Evolutionary conservation across 1,139 yeast species (phyloP).

Genomic region (Saccharomyces hybrid): DNA sequence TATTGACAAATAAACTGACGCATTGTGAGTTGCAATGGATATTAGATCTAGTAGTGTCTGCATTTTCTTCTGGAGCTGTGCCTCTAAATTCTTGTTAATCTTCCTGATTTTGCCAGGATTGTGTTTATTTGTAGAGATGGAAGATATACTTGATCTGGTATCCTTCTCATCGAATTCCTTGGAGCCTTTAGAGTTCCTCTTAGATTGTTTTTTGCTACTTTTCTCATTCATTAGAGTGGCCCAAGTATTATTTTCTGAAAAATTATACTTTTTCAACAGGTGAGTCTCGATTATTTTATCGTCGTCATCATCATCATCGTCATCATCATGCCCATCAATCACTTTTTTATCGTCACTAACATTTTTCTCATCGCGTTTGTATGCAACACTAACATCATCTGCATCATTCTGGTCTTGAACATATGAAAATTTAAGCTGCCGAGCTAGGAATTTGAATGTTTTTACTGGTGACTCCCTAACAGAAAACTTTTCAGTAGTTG

Average conservation of each 20-base stretch:
- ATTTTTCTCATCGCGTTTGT: constrained; percentile 5
- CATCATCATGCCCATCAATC: constrained; percentile 15
- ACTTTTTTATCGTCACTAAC: constrained; percentile 4
- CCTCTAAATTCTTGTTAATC: constrained; percentile 1
- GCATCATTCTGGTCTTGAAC: constrained; percentile 15
- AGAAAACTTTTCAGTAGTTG: constrained; percentile 11
- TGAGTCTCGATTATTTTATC: not conserved
- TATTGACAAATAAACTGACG: constrained; percentile 26
- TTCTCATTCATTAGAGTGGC: constrained; percentile 25
- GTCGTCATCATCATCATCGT: constrained; percentile 8
- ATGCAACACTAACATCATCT: constrained; percentile 7
- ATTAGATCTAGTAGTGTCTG: constrained; percentile 23
- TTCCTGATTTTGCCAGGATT: constrained; percentile 4
- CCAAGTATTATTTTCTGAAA: constrained; percentile 31
- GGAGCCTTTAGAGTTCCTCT: constrained; percentile 1
- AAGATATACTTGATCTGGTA: constrained; percentile 8
- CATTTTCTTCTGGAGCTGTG: constrained; percentile 13
- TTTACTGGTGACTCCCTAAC: constrained; percentile 28
- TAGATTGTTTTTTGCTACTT: constrained; percentile 6
- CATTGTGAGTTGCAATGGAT: constrained; percentile 29
- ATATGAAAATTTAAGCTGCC: constrained; percentile 28
- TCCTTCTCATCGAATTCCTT: constrained; percentile 15
- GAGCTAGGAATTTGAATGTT: constrained; percentile 28
- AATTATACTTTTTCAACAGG: constrained; percentile 27
- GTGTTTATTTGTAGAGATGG: not conserved